Evolutionary conservation across 345 rosid genomes (phyloP), one percentile per base, ranked within the genome.

Genomic region (Reutealis trisperma): DNA sequence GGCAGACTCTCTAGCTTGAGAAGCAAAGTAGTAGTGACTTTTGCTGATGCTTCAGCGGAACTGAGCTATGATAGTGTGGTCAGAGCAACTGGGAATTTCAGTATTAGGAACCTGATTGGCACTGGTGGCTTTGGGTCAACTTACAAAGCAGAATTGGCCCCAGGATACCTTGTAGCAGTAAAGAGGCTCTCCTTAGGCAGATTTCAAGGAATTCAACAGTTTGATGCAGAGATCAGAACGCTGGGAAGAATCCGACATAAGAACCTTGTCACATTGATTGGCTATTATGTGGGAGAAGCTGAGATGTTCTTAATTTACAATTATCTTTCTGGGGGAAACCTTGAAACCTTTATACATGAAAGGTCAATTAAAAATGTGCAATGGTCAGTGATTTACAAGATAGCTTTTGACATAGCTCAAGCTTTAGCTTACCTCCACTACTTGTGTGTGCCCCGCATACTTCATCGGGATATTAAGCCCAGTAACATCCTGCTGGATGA

Each of bases 401-500:
- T 95, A 68, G 96, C 98, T 47, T 76, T 95, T 45, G 96, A 93
- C 61, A 84, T 93, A 21, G 98, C 97, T 16, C 91, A 91, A 45
- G 97, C 99, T 6, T 91, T 95, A 9, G 90, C 97, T 0, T 95
- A 93, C 87, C 91, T 93, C 37, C 98, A 95, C 21, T 94, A 93
- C 30, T 84, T 90, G 57, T 95, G 99, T 32, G 93, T 90, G 1
- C 96, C 98, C 18, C 94, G 96, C 5, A 93, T 95, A 72, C 91
- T 95, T 71, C 99, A 95, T 51, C 92, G 99, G 3, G 99, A 95
- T 42, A 94, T 95, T 82, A 95, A 95, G 79, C 99, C 99, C 34
- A 95, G 98, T 77, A 95, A 95, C 75, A 95, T 95, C 82, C 88
- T 95, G 58, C 80, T 95, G 64, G 99, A 95, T 49, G 85, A 90